These are phyloP conservation scores for Mortierella sp. DNA, from an alignment of 371 early-diverging fungal genomes.

Conservation along the genomic window DNA sequence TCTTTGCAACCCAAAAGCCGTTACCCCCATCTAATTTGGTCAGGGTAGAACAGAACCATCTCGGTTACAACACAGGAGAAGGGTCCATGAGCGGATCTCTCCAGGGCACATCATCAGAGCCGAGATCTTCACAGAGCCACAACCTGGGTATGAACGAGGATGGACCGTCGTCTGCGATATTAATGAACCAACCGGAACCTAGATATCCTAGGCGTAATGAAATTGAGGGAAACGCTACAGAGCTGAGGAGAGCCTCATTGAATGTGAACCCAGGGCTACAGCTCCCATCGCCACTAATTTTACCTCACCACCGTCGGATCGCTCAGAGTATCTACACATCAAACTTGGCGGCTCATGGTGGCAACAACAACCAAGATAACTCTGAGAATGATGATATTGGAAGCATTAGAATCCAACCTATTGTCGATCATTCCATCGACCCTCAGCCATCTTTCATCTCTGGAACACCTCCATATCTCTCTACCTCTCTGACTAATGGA, in stretches of 20 bases:
- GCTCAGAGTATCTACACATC: conserved; percentile 13
- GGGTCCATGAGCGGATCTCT: neutral
- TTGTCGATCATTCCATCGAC: conserved; percentile 13
- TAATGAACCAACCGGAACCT: neutral
- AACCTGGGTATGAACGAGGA: neutral
- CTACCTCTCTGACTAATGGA: neutral
- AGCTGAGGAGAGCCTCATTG: neutral
- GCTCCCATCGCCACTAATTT: conserved; percentile 33
- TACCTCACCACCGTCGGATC: conserved; percentile 47
- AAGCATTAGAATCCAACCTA: neutral
- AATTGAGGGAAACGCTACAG: neutral
- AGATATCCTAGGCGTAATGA: neutral
- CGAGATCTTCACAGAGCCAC: neutral
- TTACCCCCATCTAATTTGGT: conserved; percentile 13
- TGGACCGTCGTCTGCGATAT: neutral
- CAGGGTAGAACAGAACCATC: conserved; percentile 1
- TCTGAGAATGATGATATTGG: neutral
- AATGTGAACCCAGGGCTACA: conserved; percentile 21
- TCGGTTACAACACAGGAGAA: neutral
- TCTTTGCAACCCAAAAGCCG: conserved; percentile 40
- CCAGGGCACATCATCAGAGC: neutral
- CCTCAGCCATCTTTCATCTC: neutral
- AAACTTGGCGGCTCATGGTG: neutral
- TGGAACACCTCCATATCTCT: neutral
- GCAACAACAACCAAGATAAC: neutral